Percentiles rank a stretch among this genome's conserved stretches.
phyloP scores from a whole-genome alignment of 1,284 basidiomycete genomes.

The Mycosarcoma mackinlayi region DNA sequence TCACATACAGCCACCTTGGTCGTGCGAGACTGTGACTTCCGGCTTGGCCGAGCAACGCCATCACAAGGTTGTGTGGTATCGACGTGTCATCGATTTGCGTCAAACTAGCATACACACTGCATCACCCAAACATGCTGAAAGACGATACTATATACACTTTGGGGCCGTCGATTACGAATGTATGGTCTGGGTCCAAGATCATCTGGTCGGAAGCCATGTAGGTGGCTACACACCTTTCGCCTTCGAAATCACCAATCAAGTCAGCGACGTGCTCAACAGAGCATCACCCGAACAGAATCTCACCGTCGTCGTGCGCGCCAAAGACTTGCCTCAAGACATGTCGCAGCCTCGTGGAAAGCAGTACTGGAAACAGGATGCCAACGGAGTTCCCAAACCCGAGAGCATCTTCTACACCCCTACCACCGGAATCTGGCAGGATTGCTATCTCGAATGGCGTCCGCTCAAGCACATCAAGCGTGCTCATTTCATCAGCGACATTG shows the following conservation, averaged over 20 bases:
- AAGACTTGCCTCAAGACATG: slow-evolving; percentile 41
- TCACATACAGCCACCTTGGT: slow-evolving; percentile 33
- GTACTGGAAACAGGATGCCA: slow-evolving; percentile 44
- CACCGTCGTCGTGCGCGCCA: slow-evolving; percentile 27
- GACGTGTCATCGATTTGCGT: slow-evolving; percentile 2
- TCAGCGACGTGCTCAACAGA: neutral
- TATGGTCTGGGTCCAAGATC: slow-evolving; percentile 40
- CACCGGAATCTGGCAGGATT: slow-evolving; percentile 52
- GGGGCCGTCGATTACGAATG: slow-evolving; percentile 54
- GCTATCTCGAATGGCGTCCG: slow-evolving; percentile 40
- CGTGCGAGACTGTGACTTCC: slow-evolving; percentile 25
- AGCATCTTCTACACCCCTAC: slow-evolving; percentile 54
- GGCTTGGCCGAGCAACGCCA: slow-evolving; percentile 4
- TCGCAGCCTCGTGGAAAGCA: slow-evolving; percentile 50
- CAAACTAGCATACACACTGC: neutral
- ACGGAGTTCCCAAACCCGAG: slow-evolving; percentile 23
- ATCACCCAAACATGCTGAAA: neutral
- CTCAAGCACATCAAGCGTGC: slow-evolving; percentile 20
- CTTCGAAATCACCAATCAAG: slow-evolving; percentile 38
- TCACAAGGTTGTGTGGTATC: slow-evolving; percentile 30
- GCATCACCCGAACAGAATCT: neutral
- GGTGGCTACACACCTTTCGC: slow-evolving; percentile 35
- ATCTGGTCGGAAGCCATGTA: slow-evolving; percentile 22
- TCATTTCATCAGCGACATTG: slow-evolving; percentile 37
- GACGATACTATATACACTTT: slow-evolving; percentile 40